A percentile compares a stretch with the other conserved stretches of the same genome.
Conservation (phyloP, 495 filamentous ascomycete species). For the Penicillium coffeae region DNA sequence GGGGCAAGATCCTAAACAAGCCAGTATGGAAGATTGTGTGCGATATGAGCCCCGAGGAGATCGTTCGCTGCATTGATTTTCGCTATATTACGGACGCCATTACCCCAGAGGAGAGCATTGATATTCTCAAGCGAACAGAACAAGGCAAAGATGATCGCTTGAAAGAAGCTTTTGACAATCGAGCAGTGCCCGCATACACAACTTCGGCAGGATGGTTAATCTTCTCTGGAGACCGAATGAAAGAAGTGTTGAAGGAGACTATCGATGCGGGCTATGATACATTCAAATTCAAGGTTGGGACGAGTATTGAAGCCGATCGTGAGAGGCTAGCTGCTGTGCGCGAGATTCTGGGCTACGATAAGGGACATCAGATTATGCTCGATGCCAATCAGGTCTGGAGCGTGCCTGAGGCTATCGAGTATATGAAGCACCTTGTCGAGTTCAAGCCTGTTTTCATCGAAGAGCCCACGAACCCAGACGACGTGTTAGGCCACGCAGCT, state of each 20-base stretch:
- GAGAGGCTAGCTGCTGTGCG: constrained; percentile 68
- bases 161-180: constrained; percentile 61
- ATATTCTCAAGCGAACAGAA: constrained; percentile 60
- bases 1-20: constrained; percentile 81
- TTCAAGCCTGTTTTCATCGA: constrained; percentile 97
- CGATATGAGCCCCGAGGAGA: constrained; percentile 83
- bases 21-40: constrained; percentile 88
- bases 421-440: constrained; percentile 77
- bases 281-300: constrained; percentile 92
- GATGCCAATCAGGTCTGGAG: constrained; percentile 96
- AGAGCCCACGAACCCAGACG: constrained; percentile 92
- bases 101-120: constrained; percentile 77
- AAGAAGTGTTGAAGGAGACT: constrained; percentile 64
- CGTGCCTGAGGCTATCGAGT: constrained; percentile 83
- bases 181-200: constrained; percentile 88
- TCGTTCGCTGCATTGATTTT: constrained; percentile 87
- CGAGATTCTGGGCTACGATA: constrained; percentile 79
- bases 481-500: constrained; percentile 83
- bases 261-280: constrained; percentile 72
- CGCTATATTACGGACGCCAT: constrained; percentile 92
- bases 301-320: constrained; percentile 66
- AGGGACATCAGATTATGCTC: constrained; percentile 89
- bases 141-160: constrained; percentile 62
- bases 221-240: constrained; percentile 82
- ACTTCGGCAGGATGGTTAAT: constrained; percentile 92